These are phyloP conservation scores for Arabidopsis hybrid DNA, from an alignment of 441 rosid species.

Conservation along the genomic window DNA sequence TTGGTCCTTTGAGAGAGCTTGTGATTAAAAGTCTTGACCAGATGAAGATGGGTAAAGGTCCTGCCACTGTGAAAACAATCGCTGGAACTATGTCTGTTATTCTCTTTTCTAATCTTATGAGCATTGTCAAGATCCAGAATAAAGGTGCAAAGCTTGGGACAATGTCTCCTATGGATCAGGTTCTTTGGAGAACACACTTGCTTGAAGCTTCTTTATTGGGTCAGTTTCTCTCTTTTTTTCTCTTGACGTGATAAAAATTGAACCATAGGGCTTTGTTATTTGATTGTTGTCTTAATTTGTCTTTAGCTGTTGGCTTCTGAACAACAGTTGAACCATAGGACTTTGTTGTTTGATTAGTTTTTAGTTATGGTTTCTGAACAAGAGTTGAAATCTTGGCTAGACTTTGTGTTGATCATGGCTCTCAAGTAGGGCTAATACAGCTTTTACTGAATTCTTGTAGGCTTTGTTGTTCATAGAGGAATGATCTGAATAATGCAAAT, in stretches of 20 bases:
- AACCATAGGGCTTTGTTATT: neutral
- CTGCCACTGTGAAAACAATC: slow-evolving; percentile 89
- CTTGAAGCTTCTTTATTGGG: slow-evolving; percentile 98
- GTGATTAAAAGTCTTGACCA: slow-evolving; percentile 91
- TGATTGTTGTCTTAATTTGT: slow-evolving; percentile 1
- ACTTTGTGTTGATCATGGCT: neutral
- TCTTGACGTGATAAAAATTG: neutral
- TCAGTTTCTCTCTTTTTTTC: slow-evolving; percentile 40
- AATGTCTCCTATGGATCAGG: slow-evolving; percentile 99
- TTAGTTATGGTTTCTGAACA: too few relatives aligned
- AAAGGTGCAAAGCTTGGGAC: slow-evolving; percentile 98
- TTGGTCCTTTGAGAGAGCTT: slow-evolving; percentile 92
- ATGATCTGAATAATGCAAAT: neutral
- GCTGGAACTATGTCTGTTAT: slow-evolving; percentile 94
- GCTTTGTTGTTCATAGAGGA: neutral
- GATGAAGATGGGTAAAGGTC: slow-evolving; percentile 84
- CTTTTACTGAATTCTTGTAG: neutral
- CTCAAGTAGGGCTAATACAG: neutral
- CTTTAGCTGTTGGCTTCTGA: slow-evolving; percentile 1
- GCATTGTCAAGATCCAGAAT: slow-evolving; percentile 94
- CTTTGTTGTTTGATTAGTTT: too few relatives aligned
- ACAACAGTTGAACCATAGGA: neutral
- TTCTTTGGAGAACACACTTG: slow-evolving; percentile 97
- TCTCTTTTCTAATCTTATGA: slow-evolving; percentile 81
- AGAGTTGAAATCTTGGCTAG: slow-evolving; percentile 12